A percentile compares a stretch with the other conserved stretches of the same genome.
These are phyloP conservation scores for Scedosporium boydii DNA, from an alignment of 2,329 filamentous ascomycete species.

Conservation along the genomic window DNA sequence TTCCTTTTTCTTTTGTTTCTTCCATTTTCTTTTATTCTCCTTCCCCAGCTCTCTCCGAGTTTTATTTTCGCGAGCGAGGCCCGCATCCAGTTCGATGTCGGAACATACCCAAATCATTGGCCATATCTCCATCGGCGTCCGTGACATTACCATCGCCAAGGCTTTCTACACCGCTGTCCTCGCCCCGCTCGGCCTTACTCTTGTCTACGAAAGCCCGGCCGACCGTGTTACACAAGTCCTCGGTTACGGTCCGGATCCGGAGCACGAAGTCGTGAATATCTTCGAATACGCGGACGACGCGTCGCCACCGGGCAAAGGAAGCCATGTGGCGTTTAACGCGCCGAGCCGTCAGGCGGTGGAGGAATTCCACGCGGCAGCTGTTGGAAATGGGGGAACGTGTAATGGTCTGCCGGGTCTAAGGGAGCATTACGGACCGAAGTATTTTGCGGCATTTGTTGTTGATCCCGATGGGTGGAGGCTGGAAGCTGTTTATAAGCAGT, in stretches of 20 bases:
- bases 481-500: conserved; percentile 18
- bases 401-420: conserved; percentile 21
- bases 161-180: conserved; percentile 21
- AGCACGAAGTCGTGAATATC: conserved; percentile 19
- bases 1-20: too few relatives aligned
- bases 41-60: neutral
- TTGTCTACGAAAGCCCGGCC: conserved; percentile 19
- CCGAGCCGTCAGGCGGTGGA: conserved; percentile 17
- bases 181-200: conserved; percentile 15
- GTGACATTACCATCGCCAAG: conserved; percentile 15
- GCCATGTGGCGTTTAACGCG: conserved; percentile 24
- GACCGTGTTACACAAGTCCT: conserved; percentile 14
- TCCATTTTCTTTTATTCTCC: neutral
- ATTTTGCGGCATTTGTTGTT: conserved; percentile 23
- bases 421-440: conserved; percentile 19
- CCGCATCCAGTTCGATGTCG: neutral
- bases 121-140: conserved; percentile 16
- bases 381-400: conserved; percentile 17
- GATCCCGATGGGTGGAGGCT: conserved; percentile 23
- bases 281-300: conserved; percentile 17
- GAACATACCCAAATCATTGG: conserved; percentile 9
- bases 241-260: conserved; percentile 18
- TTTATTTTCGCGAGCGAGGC: too few relatives aligned
- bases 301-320: conserved; percentile 17
- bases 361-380: conserved; percentile 18